phyloP scores from a whole-genome alignment of 306 rosid genomes.

The Amphicarpaea edgeworthii region DNA sequence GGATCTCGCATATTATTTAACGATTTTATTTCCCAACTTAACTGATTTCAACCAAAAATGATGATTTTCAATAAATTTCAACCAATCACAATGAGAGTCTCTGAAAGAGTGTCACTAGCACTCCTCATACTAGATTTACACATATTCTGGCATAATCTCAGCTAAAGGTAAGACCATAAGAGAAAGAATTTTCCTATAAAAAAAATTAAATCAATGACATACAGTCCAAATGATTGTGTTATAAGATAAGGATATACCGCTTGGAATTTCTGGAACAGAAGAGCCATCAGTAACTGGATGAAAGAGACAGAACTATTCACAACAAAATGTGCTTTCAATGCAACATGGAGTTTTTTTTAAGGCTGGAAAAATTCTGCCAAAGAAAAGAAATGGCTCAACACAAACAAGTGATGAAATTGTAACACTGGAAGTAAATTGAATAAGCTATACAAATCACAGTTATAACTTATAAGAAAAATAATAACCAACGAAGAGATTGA shows the following conservation, averaged over 20 bases:
- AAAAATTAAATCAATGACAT: constrained; percentile 1
- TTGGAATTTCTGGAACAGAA: constrained; percentile 72
- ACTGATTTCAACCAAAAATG: no score
- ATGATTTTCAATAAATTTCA: no score
- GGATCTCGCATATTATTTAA: no score
- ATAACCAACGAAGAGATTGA: background rate
- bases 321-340: background rate
- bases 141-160: background rate
- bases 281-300: constrained; percentile 54
- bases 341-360: background rate
- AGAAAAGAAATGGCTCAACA: background rate
- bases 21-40: no score
- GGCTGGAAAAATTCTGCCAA: constrained; percentile 5
- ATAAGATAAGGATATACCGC: constrained; percentile 58
- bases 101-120: no score
- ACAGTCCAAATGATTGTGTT: background rate
- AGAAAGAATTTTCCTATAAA: background rate
- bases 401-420: background rate
- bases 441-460: background rate
- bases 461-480: background rate
- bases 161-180: background rate
- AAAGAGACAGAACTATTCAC: constrained; percentile 25
- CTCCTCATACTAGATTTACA: no score
- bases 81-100: no score
- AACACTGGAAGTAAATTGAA: background rate